Conservation (phyloP, 2,329 filamentous ascomycete genomes). For the Ascochyta koolunga region DNA sequence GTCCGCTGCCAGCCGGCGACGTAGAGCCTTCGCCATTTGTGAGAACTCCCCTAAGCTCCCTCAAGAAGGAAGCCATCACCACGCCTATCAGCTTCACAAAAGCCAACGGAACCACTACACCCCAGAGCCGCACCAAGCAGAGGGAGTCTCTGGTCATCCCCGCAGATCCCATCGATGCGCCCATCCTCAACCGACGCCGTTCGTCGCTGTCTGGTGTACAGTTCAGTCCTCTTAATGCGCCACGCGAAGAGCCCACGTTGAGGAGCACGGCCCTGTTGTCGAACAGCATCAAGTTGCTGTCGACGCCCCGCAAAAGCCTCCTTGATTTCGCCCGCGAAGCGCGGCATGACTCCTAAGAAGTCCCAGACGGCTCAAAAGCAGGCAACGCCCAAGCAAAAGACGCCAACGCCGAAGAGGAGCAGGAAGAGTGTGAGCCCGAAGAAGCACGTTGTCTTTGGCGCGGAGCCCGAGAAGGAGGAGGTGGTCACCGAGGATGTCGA, state of each 20-base stretch:
- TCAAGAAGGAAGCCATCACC: conserved; percentile 24
- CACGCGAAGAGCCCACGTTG: conserved; percentile 36
- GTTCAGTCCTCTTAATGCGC: conserved; percentile 42
- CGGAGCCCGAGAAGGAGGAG: conserved; percentile 27
- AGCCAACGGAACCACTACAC: conserved; percentile 26
- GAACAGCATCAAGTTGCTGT: conserved; percentile 56
- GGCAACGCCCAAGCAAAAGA: conserved; percentile 49
- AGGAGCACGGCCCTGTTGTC: conserved; percentile 45
- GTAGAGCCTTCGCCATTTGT: conserved; percentile 46
- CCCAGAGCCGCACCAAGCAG: conserved; percentile 22
- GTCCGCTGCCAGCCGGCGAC: conserved; percentile 37
- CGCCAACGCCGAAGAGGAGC: conserved; percentile 47
- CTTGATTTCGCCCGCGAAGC: conserved; percentile 51
- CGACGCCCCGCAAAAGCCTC: conserved; percentile 58
- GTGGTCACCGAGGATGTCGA: conserved; percentile 34
- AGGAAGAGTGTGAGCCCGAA: conserved; percentile 42
- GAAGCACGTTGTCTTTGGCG: conserved; percentile 44
- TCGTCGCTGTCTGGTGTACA: conserved; percentile 43
- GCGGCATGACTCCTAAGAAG: conserved; percentile 46
- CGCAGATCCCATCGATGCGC: conserved; percentile 42
- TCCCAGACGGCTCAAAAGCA: conserved; percentile 47
- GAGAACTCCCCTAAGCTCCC: conserved; percentile 29
- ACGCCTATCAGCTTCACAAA: conserved; percentile 34
- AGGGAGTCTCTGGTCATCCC: conserved; percentile 29
- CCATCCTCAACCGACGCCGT: conserved; percentile 43